A percentile compares a stretch with the other conserved stretches of the same genome.
Conservation (phyloP, 345 rosid genomes). For the Gossypium raimondii region DNA sequence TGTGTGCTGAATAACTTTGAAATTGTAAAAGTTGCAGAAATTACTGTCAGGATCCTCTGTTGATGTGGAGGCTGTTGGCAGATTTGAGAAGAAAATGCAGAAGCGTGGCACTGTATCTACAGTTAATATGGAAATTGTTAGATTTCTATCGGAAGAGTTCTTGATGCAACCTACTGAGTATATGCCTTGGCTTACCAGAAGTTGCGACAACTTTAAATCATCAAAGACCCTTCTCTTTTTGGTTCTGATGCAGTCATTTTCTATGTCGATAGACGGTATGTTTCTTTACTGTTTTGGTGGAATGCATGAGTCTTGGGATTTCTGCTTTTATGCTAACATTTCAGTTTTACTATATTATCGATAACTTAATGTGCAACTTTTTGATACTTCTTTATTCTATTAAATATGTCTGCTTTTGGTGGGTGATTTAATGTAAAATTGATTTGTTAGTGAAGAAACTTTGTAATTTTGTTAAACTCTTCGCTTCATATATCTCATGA, state of each 20-base stretch:
- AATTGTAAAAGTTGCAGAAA: constrained; percentile 41
- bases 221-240: constrained; percentile 69
- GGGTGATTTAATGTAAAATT: neutral
- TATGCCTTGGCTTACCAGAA: constrained; percentile 52
- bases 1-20: constrained; percentile 17
- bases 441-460: neutral
- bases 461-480: neutral
- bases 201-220: constrained; percentile 37
- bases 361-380: constrained; percentile 1
- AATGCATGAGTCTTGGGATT: neutral
- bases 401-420: neutral
- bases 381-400: neutral
- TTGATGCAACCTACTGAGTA: constrained; percentile 41
- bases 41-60: constrained; percentile 38
- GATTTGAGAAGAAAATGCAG: constrained; percentile 37
- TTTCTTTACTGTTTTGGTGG: neutral
- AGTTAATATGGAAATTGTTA: constrained; percentile 55
- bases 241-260: constrained; percentile 65
- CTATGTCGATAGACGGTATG: constrained; percentile 33
- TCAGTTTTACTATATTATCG: neutral
- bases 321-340: neutral
- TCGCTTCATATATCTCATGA: neutral
- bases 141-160: constrained; percentile 53
- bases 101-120: constrained; percentile 37
- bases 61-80: constrained; percentile 48